These are phyloP conservation scores for Quercus ilex DNA, from an alignment of 306 rosid genomes.

Conservation along the genomic window DNA sequence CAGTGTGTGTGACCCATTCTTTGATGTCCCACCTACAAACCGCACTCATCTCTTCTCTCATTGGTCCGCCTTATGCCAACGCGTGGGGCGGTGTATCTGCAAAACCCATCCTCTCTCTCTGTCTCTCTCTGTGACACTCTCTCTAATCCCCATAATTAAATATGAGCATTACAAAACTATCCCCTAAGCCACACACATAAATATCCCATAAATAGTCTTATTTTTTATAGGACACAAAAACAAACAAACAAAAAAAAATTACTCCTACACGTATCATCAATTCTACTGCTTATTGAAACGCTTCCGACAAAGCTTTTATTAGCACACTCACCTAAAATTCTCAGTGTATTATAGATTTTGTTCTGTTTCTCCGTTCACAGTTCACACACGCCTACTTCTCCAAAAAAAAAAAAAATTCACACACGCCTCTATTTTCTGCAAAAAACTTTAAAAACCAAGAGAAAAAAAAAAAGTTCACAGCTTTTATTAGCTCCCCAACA, in stretches of 20 bases:
- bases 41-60: constrained; percentile 44
- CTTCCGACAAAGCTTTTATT: constrained; percentile 34
- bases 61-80: constrained; percentile 43
- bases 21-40: constrained; percentile 42
- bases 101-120: constrained; percentile 1
- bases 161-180: neutral
- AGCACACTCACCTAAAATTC: constrained; percentile 18
- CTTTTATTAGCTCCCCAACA: constrained; percentile 15
- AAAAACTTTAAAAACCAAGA: too few species aligned
- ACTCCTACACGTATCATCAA: too few species aligned
- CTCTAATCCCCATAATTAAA: neutral
- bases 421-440: too few species aligned
- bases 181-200: neutral
- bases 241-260: too few species aligned
- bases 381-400: too few species aligned
- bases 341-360: neutral
- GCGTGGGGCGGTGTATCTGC: constrained; percentile 59
- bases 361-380: neutral
- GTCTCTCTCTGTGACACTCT: too few species aligned
- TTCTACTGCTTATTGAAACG: too few species aligned
- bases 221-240: too few species aligned
- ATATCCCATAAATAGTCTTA: neutral
- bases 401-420: too few species aligned
- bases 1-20: constrained; percentile 1
- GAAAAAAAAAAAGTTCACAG: neutral